Evolutionary conservation across 768 basidiomycete species (phyloP).

Genomic region (Rhodotorula graminis): DNA sequence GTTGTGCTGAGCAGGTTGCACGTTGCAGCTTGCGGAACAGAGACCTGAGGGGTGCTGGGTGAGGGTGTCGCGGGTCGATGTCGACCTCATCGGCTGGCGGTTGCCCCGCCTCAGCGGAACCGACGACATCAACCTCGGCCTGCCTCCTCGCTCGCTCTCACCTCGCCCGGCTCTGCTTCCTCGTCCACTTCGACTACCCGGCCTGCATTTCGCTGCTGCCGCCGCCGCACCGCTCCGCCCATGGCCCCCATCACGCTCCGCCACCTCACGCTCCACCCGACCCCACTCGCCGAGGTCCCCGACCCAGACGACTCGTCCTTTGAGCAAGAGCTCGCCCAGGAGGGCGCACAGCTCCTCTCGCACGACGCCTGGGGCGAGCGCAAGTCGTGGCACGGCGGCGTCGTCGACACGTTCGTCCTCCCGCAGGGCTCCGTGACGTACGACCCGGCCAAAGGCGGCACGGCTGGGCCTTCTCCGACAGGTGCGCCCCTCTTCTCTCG

Average conservation of each 20-base stretch:
- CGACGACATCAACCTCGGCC: neutral
- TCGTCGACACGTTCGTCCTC: conserved; percentile 22
- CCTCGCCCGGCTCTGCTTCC: neutral
- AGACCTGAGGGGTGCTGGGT: too few species aligned
- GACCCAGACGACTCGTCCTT: neutral
- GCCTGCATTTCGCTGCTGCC: neutral
- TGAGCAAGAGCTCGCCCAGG: conserved; percentile 4
- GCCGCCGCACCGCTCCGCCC: too few species aligned
- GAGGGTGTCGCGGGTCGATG: too few species aligned
- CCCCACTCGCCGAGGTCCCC: conserved; percentile 5
- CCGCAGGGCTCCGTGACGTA: conserved; percentile 11
- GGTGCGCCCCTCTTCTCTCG: neutral
- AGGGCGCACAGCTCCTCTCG: conserved; percentile 1
- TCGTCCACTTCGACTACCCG: neutral
- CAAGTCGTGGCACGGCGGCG: conserved; percentile 22
- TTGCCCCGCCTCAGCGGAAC: too few species aligned
- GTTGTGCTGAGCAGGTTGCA: too few species aligned
- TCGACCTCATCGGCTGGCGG: too few species aligned
- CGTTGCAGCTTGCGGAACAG: too few species aligned
- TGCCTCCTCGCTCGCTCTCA: neutral
- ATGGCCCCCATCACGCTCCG: conserved; percentile 5
- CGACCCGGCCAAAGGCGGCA: neutral
- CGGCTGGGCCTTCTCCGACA: neutral
- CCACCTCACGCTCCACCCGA: conserved; percentile 19
- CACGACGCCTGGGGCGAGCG: conserved; percentile 9